phyloP scores from a whole-genome alignment of 495 filamentous ascomycete genomes.

The Xylaria flabelliformis region DNA sequence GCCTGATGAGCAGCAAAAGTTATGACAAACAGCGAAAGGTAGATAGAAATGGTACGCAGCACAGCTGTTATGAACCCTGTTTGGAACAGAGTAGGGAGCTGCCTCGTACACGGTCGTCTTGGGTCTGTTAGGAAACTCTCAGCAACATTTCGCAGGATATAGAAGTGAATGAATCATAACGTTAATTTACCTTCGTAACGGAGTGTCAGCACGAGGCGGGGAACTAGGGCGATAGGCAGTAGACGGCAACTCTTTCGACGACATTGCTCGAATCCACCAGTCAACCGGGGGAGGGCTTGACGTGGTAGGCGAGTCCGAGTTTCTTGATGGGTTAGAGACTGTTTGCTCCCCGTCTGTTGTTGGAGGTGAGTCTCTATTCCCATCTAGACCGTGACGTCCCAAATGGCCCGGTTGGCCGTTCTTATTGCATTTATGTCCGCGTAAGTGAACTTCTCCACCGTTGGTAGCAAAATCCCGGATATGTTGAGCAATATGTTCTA shows the following conservation, averaged over 20 bases:
- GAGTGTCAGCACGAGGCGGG: constrained; percentile 34
- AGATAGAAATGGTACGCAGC: constrained; percentile 29
- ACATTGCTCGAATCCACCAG: constrained; percentile 27
- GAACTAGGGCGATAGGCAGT: constrained; percentile 10
- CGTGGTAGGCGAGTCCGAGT: constrained; percentile 12
- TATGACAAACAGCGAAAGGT: constrained; percentile 24
- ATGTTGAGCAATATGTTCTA: constrained; percentile 16
- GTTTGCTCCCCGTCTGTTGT: constrained; percentile 25
- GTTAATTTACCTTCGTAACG: constrained; percentile 25
- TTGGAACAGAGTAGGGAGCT: background rate
- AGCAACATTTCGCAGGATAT: background rate
- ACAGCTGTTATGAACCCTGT: background rate
- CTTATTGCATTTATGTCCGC: constrained; percentile 14
- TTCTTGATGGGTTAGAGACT: constrained; percentile 18
- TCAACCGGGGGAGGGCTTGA: constrained; percentile 24
- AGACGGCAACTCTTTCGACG: constrained; percentile 2
- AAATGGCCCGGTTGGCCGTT: constrained; percentile 9
- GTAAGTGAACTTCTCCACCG: background rate
- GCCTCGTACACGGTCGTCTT: constrained; percentile 23
- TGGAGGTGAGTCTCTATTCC: constrained; percentile 38
- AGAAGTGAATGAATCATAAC: background rate
- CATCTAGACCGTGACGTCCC: constrained; percentile 36
- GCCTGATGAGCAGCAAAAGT: background rate
- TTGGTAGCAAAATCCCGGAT: constrained; percentile 13
- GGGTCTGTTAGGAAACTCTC: background rate